Conservation (phyloP, 345 rosid genomes). For the Eucalyptus globulus region DNA sequence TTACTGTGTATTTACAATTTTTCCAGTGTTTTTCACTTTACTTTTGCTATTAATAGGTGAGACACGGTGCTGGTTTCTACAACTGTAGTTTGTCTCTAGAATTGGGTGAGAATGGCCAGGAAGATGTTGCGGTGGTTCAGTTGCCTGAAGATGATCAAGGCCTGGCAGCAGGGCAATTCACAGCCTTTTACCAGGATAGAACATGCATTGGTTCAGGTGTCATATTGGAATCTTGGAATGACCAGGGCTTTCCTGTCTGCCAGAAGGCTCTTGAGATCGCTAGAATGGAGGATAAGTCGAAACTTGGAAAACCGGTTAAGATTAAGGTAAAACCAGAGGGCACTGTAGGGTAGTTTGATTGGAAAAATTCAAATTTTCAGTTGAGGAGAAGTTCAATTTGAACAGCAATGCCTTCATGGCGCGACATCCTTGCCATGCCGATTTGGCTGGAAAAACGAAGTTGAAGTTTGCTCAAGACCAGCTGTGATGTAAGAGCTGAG, state of each 20-base stretch:
- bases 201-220: slow-evolving; percentile 79
- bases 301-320: slow-evolving; percentile 85
- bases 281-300: slow-evolving; percentile 58
- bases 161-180: slow-evolving; percentile 88
- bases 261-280: slow-evolving; percentile 74
- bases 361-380: background rate
- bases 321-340: slow-evolving; percentile 38
- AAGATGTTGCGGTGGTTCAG: slow-evolving; percentile 51
- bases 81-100: slow-evolving; percentile 42
- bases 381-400: background rate
- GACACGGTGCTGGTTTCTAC: slow-evolving; percentile 89
- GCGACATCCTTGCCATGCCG: background rate
- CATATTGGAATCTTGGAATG: slow-evolving; percentile 80
- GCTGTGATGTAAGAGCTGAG: background rate
- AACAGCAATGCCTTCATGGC: background rate
- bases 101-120: slow-evolving; percentile 14
- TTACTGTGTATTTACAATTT: background rate
- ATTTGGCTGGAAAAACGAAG: background rate
- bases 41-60: slow-evolving; percentile 29
- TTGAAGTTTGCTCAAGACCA: background rate
- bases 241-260: slow-evolving; percentile 70
- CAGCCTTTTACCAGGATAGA: slow-evolving; percentile 67
- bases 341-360: background rate
- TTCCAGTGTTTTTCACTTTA: background rate
- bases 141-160: slow-evolving; percentile 83